A percentile compares a stretch with the other conserved stretches of the same genome.
Evolutionary conservation across 2,329 filamentous ascomycete species (phyloP).

Genomic region (Dryadomyces quercus-mongolicae): DNA sequence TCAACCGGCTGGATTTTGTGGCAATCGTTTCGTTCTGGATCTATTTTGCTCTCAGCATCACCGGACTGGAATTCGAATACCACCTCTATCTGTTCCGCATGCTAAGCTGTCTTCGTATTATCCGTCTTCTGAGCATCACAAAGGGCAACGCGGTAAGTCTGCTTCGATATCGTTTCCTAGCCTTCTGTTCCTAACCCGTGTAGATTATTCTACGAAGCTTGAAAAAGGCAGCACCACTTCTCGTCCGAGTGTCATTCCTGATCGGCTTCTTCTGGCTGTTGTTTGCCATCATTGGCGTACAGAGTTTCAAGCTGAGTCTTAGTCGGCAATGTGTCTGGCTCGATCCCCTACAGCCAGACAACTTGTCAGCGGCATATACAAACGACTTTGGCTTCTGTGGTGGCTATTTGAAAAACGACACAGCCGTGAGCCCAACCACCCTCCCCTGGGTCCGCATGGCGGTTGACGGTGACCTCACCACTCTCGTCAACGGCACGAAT

Average conservation of each 20-base stretch:
- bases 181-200: not conserved
- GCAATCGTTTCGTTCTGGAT: slow-evolving; percentile 96
- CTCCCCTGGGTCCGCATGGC: slow-evolving; percentile 52
- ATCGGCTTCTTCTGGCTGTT: slow-evolving; percentile 96
- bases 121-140: slow-evolving; percentile 82
- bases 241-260: slow-evolving; percentile 87
- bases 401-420: slow-evolving; percentile 56
- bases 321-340: slow-evolving; percentile 69
- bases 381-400: slow-evolving; percentile 72
- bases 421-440: slow-evolving; percentile 28
- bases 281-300: slow-evolving; percentile 92
- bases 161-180: not conserved
- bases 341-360: slow-evolving; percentile 47
- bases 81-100: slow-evolving; percentile 90
- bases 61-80: slow-evolving; percentile 52
- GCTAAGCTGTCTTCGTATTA: slow-evolving; percentile 87
- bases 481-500: slow-evolving; percentile 37
- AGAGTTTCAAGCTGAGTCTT: slow-evolving; percentile 84
- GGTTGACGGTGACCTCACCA: slow-evolving; percentile 23
- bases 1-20: slow-evolving; percentile 90
- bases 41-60: slow-evolving; percentile 61
- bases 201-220: slow-evolving; percentile 87
- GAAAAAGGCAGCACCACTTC: slow-evolving; percentile 84
- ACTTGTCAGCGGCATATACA: slow-evolving; percentile 42
- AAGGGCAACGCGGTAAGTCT: slow-evolving; percentile 73